Conservation (phyloP, 1,284 basidiomycete genomes). For the Puccinia coronata region DNA sequence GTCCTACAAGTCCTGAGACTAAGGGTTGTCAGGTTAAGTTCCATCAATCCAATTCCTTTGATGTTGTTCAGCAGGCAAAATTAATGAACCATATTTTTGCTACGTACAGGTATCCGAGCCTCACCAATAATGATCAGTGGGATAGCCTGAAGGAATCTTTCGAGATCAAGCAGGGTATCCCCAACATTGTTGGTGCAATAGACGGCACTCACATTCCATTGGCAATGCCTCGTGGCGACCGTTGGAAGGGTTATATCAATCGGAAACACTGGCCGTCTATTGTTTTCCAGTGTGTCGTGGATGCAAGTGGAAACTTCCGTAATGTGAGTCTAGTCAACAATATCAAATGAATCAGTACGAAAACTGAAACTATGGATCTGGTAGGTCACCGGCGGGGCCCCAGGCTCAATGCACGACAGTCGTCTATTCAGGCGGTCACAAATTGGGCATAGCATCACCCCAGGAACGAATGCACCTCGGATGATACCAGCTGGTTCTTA, state of each 20-base stretch:
- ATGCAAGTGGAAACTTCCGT: background rate
- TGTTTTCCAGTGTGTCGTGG: background rate
- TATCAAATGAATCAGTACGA: too few relatives aligned
- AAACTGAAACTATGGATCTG: too few relatives aligned
- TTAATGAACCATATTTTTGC: too few relatives aligned
- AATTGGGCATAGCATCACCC: background rate
- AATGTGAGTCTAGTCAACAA: background rate
- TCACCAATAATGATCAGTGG: background rate
- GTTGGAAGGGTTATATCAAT: constrained; percentile 1
- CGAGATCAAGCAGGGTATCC: background rate
- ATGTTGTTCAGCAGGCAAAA: too few relatives aligned
- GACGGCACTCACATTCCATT: background rate
- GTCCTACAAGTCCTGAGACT: background rate
- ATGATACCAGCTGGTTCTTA: background rate
- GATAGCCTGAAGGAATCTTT: background rate
- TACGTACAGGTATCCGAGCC: background rate
- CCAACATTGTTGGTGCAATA: background rate
- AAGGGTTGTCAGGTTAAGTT: too few relatives aligned
- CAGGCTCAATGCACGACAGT: background rate
- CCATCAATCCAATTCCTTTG: too few relatives aligned
- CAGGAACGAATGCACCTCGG: background rate
- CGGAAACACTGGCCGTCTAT: background rate
- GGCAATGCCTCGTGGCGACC: background rate
- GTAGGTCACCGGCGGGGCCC: too few relatives aligned
- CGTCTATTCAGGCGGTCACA: background rate